Conservation (phyloP, 805 yeast species). For the Komagataella phaffii region DNA sequence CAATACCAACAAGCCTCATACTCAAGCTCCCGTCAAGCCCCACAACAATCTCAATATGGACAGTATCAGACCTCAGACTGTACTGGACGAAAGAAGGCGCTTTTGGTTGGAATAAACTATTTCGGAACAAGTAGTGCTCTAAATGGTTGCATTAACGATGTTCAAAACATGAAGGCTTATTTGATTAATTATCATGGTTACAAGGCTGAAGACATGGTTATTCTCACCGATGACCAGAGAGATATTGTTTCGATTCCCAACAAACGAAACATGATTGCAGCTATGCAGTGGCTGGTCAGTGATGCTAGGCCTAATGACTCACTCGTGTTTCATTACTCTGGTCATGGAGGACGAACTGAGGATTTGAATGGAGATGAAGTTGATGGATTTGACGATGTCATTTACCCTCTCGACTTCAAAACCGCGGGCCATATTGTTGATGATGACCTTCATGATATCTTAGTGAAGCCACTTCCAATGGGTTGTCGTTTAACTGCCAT, state of each 20-base stretch:
- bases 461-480: conserved; percentile 47
- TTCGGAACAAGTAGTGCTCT: conserved; percentile 41
- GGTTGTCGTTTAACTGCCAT: conserved; percentile 65
- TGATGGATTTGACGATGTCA: conserved; percentile 59
- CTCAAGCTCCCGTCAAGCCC: not conserved
- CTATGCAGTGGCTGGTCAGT: conserved; percentile 61
- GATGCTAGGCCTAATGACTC: conserved; percentile 66
- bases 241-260: conserved; percentile 40
- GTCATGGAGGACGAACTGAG: conserved; percentile 61
- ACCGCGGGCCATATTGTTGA: conserved; percentile 48
- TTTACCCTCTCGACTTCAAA: conserved; percentile 62
- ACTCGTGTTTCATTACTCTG: conserved; percentile 62
- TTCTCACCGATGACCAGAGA: conserved; percentile 36
- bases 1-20: not conserved
- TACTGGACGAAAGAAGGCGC: conserved; percentile 53
- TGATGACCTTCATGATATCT: conserved; percentile 48
- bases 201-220: conserved; percentile 34
- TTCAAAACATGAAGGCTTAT: conserved; percentile 29
- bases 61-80: conserved; percentile 31
- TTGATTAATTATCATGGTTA: conserved; percentile 29
- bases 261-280: conserved; percentile 47
- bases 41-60: not conserved
- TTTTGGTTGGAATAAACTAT: conserved; percentile 61
- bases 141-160: conserved; percentile 67
- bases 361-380: conserved; percentile 66